Evolutionary conservation across 139 green algal genomes (phyloP), one percentile per base, ranked within the genome.

Genomic region (Gonium pectorale): DNA sequence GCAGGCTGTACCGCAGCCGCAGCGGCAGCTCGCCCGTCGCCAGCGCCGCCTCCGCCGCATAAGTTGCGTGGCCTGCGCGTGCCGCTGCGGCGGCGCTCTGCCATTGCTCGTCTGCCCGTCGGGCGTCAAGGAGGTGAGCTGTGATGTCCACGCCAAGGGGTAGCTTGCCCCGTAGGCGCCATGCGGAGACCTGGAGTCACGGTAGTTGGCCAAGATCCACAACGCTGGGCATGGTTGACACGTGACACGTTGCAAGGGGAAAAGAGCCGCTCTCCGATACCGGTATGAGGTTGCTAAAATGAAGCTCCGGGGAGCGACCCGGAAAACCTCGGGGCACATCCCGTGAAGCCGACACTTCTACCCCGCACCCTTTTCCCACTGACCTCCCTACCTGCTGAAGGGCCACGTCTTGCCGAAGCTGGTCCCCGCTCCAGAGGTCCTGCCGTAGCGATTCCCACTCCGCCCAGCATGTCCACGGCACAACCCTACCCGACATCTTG

Each of bases 401-500:
- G 19, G 40, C 68, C 5, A 43, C 43, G 15, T 70, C 68, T 21
- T 69, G 80, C 2, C 69, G 52, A 2, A 38, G n/a, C 31, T 31
- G 69, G 62, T 77, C 35, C 35, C 26, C 44, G 2, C 89, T 89
- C 31, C 92, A 82, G 9, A 97, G 85, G 67, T 79, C 81, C 2
- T 59, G 43, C 9, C 86, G 64, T 11, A 95, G 89, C 19, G 67
- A 15, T n/a, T 72, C 37, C 94, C 94, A 97, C 67, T 97, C 94
- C 13, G 89, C 88, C 94, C 94, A 97, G 51, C 67, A 84, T 17
- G 67, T 38, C 94, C 94, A 97, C 0, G 94, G 94, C 79, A 85
- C 79, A 43, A 44, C 64, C 33, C 79, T 43, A 27, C 79, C 79
- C 1, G 79, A 67, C 79, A 85, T 85, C 64, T 7, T 17, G n/a